These are phyloP conservation scores for Bonia amplexicaulis DNA, from an alignment of 176 grass and related monocot genomes.

Conservation along the genomic window DNA sequence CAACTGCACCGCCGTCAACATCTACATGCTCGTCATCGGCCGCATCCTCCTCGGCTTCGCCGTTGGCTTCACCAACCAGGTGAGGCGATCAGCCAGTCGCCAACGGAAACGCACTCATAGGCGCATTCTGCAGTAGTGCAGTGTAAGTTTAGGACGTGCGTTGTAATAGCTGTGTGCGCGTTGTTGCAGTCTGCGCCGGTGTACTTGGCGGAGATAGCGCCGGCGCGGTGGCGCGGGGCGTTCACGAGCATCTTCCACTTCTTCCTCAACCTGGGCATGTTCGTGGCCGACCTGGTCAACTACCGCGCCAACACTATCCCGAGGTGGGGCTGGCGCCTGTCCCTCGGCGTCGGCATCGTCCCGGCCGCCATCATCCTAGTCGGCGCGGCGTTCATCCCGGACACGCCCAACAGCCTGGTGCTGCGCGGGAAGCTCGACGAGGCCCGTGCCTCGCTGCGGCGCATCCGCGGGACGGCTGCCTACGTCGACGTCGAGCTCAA, in stretches of 20 bases:
- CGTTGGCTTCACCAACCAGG: conserved; percentile 92
- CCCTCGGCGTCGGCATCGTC: conserved; percentile 36
- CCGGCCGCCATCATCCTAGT: conserved; percentile 24
- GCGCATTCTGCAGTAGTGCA: not conserved
- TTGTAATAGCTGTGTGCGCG: not conserved
- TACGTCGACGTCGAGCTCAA: conserved; percentile 32
- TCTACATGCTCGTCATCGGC: conserved; percentile 77
- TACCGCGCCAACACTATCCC: conserved; percentile 37
- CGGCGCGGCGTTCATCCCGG: conserved; percentile 31
- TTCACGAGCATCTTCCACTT: conserved; percentile 51
- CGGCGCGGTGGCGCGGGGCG: conserved; percentile 38
- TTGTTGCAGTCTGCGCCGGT: conserved; percentile 22
- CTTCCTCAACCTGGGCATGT: conserved; percentile 35
- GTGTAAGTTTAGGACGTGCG: not conserved
- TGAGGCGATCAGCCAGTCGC: not conserved
- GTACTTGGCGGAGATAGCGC: conserved; percentile 54
- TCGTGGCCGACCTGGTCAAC: conserved; percentile 43
- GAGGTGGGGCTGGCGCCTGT: conserved; percentile 41
- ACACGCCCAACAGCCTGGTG: conserved; percentile 52
- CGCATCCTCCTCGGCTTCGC: conserved; percentile 84
- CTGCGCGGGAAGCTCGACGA: conserved; percentile 9
- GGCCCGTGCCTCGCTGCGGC: conserved; percentile 31
- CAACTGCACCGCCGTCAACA: conserved; percentile 64
- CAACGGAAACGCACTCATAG: not conserved
- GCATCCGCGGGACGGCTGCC: conserved; percentile 17